Conservation (phyloP, 306 rosid species). For the Aeschynomene evenia region DNA sequence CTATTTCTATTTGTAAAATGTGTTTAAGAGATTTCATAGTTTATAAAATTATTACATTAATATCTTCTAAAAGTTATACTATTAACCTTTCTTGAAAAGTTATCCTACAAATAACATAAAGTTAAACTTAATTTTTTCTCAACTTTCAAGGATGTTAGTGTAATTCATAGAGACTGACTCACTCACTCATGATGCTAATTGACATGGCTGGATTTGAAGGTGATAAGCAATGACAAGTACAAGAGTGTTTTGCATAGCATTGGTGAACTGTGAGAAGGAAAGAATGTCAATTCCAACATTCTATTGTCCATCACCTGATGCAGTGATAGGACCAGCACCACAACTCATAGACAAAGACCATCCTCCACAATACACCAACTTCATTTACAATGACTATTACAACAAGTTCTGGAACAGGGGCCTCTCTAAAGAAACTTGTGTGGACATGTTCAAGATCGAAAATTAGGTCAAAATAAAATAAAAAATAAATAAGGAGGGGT, state of each 20-base stretch:
- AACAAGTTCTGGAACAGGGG: conserved; percentile 72
- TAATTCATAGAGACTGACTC: neutral
- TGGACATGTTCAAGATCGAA: conserved; percentile 34
- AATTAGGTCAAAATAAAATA: neutral
- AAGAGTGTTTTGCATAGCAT: conserved; percentile 88
- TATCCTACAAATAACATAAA: no score
- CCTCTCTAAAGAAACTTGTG: conserved; percentile 38
- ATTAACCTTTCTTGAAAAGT: no score
- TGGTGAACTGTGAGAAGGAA: conserved; percentile 62
- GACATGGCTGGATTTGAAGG: conserved; percentile 13
- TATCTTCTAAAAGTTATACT: no score
- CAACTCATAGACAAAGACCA: conserved; percentile 41
- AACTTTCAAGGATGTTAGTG: no score
- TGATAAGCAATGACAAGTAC: conserved; percentile 53
- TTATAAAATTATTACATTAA: no score
- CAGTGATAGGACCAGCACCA: conserved; percentile 61
- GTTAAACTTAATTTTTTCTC: no score
- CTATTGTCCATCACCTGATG: conserved; percentile 69
- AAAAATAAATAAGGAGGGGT: no score
- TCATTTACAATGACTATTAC: conserved; percentile 61
- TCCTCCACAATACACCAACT: conserved; percentile 47
- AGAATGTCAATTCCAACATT: conserved; percentile 82
- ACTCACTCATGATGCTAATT: neutral
- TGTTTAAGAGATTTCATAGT: no score
- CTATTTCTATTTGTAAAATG: no score